Evolutionary conservation across 2,329 filamentous ascomycete genomes (phyloP).

Genomic region (Aspergillus japonicus): DNA sequence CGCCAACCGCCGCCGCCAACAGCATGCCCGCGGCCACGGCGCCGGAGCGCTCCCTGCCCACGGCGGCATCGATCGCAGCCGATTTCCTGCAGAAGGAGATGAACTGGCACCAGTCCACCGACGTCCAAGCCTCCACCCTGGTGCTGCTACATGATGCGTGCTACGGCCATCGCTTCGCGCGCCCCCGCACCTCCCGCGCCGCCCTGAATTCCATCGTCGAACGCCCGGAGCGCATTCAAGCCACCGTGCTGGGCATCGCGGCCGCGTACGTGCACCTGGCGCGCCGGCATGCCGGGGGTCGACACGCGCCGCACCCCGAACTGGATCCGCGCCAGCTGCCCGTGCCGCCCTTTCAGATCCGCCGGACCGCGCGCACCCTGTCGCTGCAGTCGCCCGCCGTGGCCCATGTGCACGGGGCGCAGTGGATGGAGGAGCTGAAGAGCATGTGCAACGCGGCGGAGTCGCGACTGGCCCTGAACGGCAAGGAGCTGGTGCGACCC

Average conservation of each 20-base stretch:
- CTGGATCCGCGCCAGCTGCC: constrained; percentile 56
- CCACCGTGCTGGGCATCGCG: constrained; percentile 76
- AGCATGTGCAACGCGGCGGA: constrained; percentile 81
- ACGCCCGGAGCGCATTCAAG: constrained; percentile 84
- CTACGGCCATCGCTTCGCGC: constrained; percentile 88
- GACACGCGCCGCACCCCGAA: constrained; percentile 65
- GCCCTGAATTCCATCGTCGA: constrained; percentile 83
- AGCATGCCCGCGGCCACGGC: constrained; percentile 27
- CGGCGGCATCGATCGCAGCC: constrained; percentile 60
- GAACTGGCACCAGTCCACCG: constrained; percentile 55
- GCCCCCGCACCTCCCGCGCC: constrained; percentile 72
- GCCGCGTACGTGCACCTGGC: constrained; percentile 89
- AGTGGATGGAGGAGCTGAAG: constrained; percentile 92
- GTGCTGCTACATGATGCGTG: constrained; percentile 91
- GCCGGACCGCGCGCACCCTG: constrained; percentile 71
- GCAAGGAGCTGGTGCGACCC: constrained; percentile 73
- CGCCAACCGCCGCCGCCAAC: constrained; percentile 18
- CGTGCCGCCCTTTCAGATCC: constrained; percentile 76
- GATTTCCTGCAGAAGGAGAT: constrained; percentile 71
- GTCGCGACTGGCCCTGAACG: constrained; percentile 70
- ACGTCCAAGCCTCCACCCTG: constrained; percentile 59
- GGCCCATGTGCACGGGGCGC: constrained; percentile 83
- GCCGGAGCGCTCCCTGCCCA: constrained; percentile 33
- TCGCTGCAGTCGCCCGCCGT: constrained; percentile 73
- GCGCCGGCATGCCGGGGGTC: constrained; percentile 70